These are phyloP conservation scores for Primulina huaijiensis DNA, from an alignment of 257 asterid genomes.

Conservation along the genomic window DNA sequence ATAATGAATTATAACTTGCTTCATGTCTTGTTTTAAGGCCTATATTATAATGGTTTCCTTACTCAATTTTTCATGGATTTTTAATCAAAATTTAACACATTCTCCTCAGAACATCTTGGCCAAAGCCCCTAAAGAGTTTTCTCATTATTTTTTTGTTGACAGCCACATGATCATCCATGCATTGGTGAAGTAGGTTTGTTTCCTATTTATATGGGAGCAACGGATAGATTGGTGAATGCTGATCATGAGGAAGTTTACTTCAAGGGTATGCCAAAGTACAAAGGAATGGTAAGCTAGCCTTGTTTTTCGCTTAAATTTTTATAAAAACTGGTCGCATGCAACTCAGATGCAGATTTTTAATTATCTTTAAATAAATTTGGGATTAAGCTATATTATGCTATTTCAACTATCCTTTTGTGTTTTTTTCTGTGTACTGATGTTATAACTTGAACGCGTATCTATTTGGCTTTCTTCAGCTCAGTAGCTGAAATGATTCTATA, in stretches of 20 bases:
- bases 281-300: slow-evolving; percentile 60
- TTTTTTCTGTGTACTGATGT: too few relatives aligned
- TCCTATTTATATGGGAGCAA: slow-evolving; percentile 75
- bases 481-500: too few relatives aligned
- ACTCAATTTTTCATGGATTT: too few relatives aligned
- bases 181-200: slow-evolving; percentile 83
- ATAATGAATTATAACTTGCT: not conserved
- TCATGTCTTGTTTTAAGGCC: not conserved
- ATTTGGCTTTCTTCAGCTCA: too few relatives aligned
- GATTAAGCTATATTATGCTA: too few relatives aligned
- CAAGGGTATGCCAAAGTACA: slow-evolving; percentile 81
- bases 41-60: not conserved
- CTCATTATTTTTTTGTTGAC: slow-evolving; percentile 21
- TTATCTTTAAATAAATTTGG: too few relatives aligned
- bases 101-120: too few relatives aligned
- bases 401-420: too few relatives aligned
- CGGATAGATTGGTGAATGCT: slow-evolving; percentile 77
- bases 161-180: slow-evolving; percentile 79
- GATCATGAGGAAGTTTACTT: slow-evolving; percentile 83
- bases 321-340: too few relatives aligned
- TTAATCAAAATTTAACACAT: too few relatives aligned
- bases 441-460: too few relatives aligned
- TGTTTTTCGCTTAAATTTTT: not conserved
- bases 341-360: too few relatives aligned
- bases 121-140: not conserved